Conservation (phyloP, 352 stramenopile genomes). For the Pythium dissimile region DNA sequence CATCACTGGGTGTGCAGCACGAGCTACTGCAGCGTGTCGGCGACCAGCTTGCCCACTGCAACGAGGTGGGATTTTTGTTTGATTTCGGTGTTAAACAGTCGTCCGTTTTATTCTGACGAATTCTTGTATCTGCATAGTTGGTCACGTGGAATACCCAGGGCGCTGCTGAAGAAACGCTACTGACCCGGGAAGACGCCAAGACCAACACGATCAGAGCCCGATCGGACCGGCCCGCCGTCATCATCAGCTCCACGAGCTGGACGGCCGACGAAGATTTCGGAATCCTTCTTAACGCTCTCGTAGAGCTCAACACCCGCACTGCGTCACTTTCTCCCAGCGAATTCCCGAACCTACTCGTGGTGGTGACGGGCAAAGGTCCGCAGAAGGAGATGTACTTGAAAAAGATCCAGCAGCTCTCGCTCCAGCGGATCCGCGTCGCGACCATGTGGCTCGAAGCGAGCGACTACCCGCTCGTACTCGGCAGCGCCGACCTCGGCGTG, state of each 20-base stretch:
- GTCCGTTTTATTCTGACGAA: background rate
- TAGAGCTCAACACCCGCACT: constrained; percentile 61
- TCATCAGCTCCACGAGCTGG: constrained; percentile 97
- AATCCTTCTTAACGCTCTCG: constrained; percentile 93
- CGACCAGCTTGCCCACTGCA: constrained; percentile 64
- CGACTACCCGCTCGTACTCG: constrained; percentile 96
- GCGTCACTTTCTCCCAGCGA: constrained; percentile 28
- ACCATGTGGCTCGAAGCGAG: constrained; percentile 96
- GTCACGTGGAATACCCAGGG: constrained; percentile 7
- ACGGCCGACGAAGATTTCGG: constrained; percentile 99
- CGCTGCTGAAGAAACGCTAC: constrained; percentile 46
- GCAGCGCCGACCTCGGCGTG: constrained; percentile 95
- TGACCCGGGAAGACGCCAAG: constrained; percentile 41
- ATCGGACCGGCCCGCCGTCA: constrained; percentile 58
- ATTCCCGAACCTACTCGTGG: constrained; percentile 86
- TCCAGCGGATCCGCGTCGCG: constrained; percentile 81
- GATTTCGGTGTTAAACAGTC: background rate
- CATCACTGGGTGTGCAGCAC: constrained; percentile 82
- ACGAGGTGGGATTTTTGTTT: constrained; percentile 40
- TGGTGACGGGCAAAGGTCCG: constrained; percentile 98
- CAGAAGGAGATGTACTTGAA: constrained; percentile 90
- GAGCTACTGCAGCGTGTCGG: constrained; percentile 86
- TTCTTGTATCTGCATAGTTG: constrained; percentile 3
- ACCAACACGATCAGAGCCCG: constrained; percentile 31
- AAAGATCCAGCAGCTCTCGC: constrained; percentile 63